Evolutionary conservation across 306 rosid genomes (phyloP), one percentile per base, ranked within the genome.

Genomic region (Mucuna pruriens): DNA sequence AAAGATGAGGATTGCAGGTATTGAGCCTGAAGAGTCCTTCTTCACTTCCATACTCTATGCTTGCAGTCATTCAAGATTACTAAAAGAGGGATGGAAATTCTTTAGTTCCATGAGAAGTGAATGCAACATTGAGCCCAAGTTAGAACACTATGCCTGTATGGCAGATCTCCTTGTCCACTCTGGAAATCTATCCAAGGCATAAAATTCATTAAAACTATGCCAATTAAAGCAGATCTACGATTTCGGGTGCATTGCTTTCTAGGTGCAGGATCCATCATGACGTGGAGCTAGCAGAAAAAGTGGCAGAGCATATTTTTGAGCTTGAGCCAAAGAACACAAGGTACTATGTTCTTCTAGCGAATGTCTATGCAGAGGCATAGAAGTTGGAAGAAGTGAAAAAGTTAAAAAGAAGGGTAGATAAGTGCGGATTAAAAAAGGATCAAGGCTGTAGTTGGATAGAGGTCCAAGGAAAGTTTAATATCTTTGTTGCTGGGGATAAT

Each of bases 101-200:
- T 91, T 79, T 73, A 46, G 85, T 46, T 74, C 31, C 12, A 91
- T 89, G 96, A 89, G 51, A 84, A 77, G 64, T n/a, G n/a, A n/a
- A n/a, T n/a, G n/a, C n/a, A n/a, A n/a, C n/a, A n/a, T n/a, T n/a
- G n/a, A n/a, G n/a, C n/a, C 93, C 34, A 85, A 70, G 63, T 74
- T 91, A 77, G 90, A 88, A 69, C 96, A 91, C 60, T 88, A 86
- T 84, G 90, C 91, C n/a, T 89, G 93, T 51, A 89, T 91, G 95
- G 93, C 87, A 75, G 90, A 89, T 83, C 95, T 91, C 51, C 78
- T 80, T 44, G 62, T 62, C 6, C 77, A 63, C 82, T 83, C 87
- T 6, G 91, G 95, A 77, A 89, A 86, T 81, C 83, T 88, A 45
- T 54, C 83, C 31, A 67, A 81, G 88, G 96, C 93, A 2, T 88